These are phyloP conservation scores for Microdochium paspali DNA, from an alignment of 2,329 filamentous ascomycete genomes.

Conservation along the genomic window DNA sequence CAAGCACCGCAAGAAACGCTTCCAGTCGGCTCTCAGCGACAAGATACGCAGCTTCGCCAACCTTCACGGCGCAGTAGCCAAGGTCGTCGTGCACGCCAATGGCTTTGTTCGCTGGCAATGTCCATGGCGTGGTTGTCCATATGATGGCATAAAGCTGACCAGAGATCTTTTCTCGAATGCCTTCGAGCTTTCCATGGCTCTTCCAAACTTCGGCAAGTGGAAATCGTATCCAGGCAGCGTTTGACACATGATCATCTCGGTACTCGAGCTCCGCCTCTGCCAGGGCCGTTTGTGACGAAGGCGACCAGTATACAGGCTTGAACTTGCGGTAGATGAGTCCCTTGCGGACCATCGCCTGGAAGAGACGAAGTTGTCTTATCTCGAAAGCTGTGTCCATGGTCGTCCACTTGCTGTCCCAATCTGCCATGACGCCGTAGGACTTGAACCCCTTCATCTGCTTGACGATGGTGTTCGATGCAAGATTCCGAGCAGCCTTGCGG, in stretches of 20 bases:
- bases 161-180: constrained; percentile 27
- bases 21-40: constrained; percentile 64
- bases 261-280: constrained; percentile 84
- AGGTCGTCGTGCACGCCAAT: constrained; percentile 74
- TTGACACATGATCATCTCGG: constrained; percentile 62
- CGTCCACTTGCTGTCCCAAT: constrained; percentile 68
- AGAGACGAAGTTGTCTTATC: constrained; percentile 64
- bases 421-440: constrained; percentile 69
- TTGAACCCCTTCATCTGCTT: constrained; percentile 66
- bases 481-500: constrained; percentile 50
- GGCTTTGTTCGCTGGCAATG: constrained; percentile 81
- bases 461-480: constrained; percentile 60
- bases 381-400: constrained; percentile 75
- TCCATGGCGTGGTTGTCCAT: constrained; percentile 99
- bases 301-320: constrained; percentile 83
- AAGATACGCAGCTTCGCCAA: constrained; percentile 50
- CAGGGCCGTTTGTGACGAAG: constrained; percentile 67
- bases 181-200: constrained; percentile 22
- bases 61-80: constrained; percentile 59
- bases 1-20: constrained; percentile 40
- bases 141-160: constrained; percentile 68
- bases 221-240: constrained; percentile 72
- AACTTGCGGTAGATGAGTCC: constrained; percentile 68
- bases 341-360: constrained; percentile 63
- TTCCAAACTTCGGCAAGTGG: constrained; percentile 45